These are phyloP conservation scores for Phytopythium ostracodes DNA, from an alignment of 352 stramenopile species.

Conservation along the genomic window DNA sequence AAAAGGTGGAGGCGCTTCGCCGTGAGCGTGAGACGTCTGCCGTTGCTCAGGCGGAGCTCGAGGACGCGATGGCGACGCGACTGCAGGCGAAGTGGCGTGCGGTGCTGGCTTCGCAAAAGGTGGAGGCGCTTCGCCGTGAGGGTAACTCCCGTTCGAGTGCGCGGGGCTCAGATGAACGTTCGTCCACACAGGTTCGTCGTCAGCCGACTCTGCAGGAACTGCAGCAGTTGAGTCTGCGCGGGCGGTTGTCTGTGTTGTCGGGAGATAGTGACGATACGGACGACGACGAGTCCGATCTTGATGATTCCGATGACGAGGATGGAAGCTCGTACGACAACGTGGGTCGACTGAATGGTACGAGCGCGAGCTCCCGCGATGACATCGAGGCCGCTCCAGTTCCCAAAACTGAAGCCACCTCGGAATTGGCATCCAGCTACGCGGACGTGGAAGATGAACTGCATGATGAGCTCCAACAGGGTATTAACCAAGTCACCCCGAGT, in stretches of 20 bases:
- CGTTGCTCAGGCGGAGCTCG: background rate
- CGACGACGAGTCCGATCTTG: slow-evolving; percentile 14
- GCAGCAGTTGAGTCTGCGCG: slow-evolving; percentile 39
- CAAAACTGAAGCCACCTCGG: background rate
- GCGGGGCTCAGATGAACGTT: background rate
- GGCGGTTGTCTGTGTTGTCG: slow-evolving; percentile 38
- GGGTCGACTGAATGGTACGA: background rate
- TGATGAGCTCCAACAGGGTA: background rate
- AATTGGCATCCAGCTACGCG: background rate
- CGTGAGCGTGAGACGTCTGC: background rate
- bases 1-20: slow-evolving; percentile 3
- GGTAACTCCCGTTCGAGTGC: background rate
- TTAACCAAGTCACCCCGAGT: background rate
- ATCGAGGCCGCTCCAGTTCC: background rate
- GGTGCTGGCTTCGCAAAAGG: slow-evolving; percentile 3
- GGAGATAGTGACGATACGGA: slow-evolving; percentile 35
- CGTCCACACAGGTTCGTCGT: slow-evolving; percentile 7
- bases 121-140: background rate
- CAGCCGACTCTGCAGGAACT: slow-evolving; percentile 43
- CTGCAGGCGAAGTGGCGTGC: slow-evolving; percentile 8
- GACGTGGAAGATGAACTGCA: background rate
- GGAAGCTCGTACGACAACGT: background rate
- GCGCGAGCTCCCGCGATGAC: background rate
- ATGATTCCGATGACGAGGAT: slow-evolving; percentile 25
- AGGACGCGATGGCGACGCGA: slow-evolving; percentile 15